These are phyloP conservation scores for Sclerotinia glacialis DNA, from an alignment of 2,329 filamentous ascomycete genomes.

Conservation along the genomic window DNA sequence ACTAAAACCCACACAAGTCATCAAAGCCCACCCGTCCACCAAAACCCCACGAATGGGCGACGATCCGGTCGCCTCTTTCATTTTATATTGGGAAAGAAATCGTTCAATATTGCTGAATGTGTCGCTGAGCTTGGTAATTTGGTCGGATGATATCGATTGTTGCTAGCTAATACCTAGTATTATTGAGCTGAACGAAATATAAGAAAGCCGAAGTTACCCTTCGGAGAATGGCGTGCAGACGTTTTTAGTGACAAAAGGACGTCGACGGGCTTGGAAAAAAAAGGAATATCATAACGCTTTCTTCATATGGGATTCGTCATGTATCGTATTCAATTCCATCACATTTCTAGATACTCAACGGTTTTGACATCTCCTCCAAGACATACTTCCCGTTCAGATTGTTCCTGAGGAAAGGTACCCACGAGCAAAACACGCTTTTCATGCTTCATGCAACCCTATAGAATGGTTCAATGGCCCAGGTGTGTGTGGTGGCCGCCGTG, in stretches of 20 bases:
- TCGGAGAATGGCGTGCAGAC: background rate
- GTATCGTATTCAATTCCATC: no score
- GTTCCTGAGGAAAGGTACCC: slow-evolving; percentile 17
- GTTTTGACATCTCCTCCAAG: slow-evolving; percentile 20
- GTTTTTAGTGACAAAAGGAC: slow-evolving; percentile 4
- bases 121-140: slow-evolving; percentile 6
- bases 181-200: slow-evolving; percentile 17
- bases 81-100: slow-evolving; percentile 11
- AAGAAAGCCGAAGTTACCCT: slow-evolving; percentile 6
- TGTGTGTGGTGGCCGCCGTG: slow-evolving; percentile 15
- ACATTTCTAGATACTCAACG: slow-evolving; percentile 23
- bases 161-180: slow-evolving; percentile 1
- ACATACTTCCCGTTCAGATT: slow-evolving; percentile 15
- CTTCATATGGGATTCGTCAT: slow-evolving; percentile 13
- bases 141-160: slow-evolving; percentile 9
- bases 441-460: slow-evolving; percentile 21
- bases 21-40: slow-evolving; percentile 9
- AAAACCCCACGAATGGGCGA: slow-evolving; percentile 22
- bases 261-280: background rate
- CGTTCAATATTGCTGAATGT: slow-evolving; percentile 3
- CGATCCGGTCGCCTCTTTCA: slow-evolving; percentile 18
- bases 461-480: slow-evolving; percentile 17
- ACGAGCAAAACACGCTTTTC: slow-evolving; percentile 22
- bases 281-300: background rate
- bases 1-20: background rate